A percentile compares a stretch with the other conserved stretches of the same genome.
phyloP scores from a whole-genome alignment of 176 grass and related monocot genomes.

The Dendrocalamus sinicus region DNA sequence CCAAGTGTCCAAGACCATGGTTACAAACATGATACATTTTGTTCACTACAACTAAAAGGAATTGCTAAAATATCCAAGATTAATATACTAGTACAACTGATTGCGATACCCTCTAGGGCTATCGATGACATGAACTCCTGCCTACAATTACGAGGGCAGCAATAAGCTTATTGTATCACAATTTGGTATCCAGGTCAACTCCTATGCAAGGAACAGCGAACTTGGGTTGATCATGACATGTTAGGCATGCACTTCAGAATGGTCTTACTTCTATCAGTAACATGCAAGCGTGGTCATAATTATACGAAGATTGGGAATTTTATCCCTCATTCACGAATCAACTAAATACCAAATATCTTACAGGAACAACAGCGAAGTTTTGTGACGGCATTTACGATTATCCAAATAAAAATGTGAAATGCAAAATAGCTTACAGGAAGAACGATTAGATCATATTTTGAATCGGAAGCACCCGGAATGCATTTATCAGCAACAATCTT shows the following conservation, averaged over 20 bases:
- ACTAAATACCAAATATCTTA: conserved; percentile 34
- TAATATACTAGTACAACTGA: background rate
- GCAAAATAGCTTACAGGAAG: conserved; percentile 71
- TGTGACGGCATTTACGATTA: conserved; percentile 2
- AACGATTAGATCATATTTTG: conserved; percentile 87
- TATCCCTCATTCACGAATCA: background rate
- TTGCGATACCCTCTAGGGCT: background rate
- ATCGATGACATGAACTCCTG: background rate
- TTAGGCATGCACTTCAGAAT: conserved; percentile 15
- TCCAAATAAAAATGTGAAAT: conserved; percentile 38
- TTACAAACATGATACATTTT: background rate
- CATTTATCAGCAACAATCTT: conserved; percentile 76
- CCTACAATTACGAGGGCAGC: background rate
- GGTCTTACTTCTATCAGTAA: conserved; percentile 24
- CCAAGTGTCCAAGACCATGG: background rate
- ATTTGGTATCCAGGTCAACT: conserved; percentile 1
- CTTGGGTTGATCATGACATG: background rate
- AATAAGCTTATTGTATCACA: background rate
- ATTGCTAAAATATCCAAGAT: background rate
- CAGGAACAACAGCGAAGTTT: conserved; percentile 18
- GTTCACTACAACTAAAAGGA: background rate
- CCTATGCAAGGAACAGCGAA: background rate
- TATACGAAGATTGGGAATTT: background rate
- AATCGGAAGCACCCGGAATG: conserved; percentile 67
- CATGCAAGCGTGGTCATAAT: background rate